Evolutionary conservation across 2,329 filamentous ascomycete species (phyloP).

Genomic region (Ophiostoma fasciatum): DNA sequence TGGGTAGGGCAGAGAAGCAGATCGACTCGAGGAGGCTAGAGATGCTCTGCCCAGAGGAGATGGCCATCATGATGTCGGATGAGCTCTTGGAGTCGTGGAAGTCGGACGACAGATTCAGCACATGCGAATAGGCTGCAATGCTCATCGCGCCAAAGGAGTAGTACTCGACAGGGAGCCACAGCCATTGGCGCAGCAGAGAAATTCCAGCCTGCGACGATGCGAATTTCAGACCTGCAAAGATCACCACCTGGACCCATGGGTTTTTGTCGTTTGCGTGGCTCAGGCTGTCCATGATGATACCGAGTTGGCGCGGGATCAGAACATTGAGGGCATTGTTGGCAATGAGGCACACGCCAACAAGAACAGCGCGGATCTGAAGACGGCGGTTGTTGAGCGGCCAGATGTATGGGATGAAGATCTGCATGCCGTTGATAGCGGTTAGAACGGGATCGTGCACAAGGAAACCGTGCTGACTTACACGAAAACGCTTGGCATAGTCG

Average conservation of each 20-base stretch:
- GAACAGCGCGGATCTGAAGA: slow-evolving; percentile 52
- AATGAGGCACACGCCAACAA: slow-evolving; percentile 55
- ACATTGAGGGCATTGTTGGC: slow-evolving; percentile 58
- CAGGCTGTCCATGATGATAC: slow-evolving; percentile 60
- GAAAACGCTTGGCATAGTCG: slow-evolving; percentile 60
- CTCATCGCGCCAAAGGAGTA: slow-evolving; percentile 39
- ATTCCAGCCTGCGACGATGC: slow-evolving; percentile 39
- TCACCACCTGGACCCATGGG: slow-evolving; percentile 36
- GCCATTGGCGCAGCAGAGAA: slow-evolving; percentile 35
- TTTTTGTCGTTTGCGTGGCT: slow-evolving; percentile 31
- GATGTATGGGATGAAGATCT: slow-evolving; percentile 65
- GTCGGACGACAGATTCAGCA: slow-evolving; percentile 45
- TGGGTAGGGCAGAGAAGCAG: slow-evolving; percentile 42
- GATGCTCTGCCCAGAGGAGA: slow-evolving; percentile 37
- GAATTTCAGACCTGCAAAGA: slow-evolving; percentile 37
- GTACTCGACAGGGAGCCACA: slow-evolving; percentile 44
- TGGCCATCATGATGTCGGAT: slow-evolving; percentile 42
- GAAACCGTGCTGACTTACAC: slow-evolving; percentile 24
- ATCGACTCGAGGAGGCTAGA: slow-evolving; percentile 42
- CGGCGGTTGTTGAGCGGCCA: slow-evolving; percentile 54
- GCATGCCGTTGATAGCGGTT: background rate
- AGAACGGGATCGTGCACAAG: no score
- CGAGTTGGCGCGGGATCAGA: slow-evolving; percentile 66
- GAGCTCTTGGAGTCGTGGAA: slow-evolving; percentile 47
- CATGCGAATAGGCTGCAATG: slow-evolving; percentile 41